Percentiles rank a stretch among this genome's conserved stretches.
Conservation (phyloP, 164 flowering plant genomes). For the Sedum album region DNA sequence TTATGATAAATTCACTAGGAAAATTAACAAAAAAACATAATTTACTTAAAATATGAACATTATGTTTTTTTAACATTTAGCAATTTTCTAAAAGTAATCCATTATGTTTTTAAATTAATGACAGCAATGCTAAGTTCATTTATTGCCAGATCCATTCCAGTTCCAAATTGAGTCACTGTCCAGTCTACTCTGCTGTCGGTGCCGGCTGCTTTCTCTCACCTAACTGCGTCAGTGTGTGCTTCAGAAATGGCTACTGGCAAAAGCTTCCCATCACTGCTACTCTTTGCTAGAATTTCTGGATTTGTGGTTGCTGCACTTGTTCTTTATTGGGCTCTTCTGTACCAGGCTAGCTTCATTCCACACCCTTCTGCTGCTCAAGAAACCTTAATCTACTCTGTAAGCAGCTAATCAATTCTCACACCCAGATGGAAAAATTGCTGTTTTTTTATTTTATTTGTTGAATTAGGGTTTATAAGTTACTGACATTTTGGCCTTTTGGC, state of each 20-base stretch:
- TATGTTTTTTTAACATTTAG: no score
- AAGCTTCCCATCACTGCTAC: constrained; percentile 17
- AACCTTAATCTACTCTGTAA: constrained; percentile 43
- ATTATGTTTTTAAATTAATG: no score
- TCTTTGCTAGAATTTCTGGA: constrained; percentile 62
- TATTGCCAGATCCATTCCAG: no score
- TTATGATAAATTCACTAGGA: no score
- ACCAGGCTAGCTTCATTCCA: constrained; percentile 54
- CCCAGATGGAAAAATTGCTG: no score
- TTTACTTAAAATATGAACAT: no score
- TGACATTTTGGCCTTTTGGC: constrained; percentile 10
- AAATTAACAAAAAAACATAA: no score
- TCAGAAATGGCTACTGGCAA: constrained; percentile 10
- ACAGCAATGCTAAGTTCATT: no score
- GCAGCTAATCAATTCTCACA: neutral
- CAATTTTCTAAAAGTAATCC: no score
- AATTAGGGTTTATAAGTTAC: neutral
- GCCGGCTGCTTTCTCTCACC: neutral
- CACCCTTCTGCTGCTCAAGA: constrained; percentile 33
- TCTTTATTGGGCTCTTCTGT: constrained; percentile 52
- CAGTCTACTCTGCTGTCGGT: neutral
- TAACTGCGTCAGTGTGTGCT: neutral
- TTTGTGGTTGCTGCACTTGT: constrained; percentile 52
- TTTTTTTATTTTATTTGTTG: constrained; percentile 7
- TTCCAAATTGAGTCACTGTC: neutral